Conservation (phyloP, 2,329 filamentous ascomycete genomes). For the Penicillium sp. region DNA sequence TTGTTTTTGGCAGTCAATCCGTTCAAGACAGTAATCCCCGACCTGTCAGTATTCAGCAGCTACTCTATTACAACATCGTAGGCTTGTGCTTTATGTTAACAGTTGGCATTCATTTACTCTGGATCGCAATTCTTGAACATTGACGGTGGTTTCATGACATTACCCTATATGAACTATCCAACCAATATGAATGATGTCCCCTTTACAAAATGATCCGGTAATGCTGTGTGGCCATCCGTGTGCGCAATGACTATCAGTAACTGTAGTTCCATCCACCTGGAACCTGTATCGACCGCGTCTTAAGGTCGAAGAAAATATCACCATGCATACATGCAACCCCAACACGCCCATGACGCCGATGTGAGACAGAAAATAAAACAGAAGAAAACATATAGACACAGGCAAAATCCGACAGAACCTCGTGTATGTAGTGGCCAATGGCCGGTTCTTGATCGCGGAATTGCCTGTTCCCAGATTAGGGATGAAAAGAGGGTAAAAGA, state of each 20-base stretch:
- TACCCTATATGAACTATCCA: constrained; percentile 20
- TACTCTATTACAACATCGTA: neutral
- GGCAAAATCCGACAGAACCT: constrained; percentile 9
- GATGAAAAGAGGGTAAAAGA: constrained; percentile 7
- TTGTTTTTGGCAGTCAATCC: neutral
- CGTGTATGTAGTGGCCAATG: constrained; percentile 17
- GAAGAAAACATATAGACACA: constrained; percentile 21
- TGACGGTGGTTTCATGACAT: constrained; percentile 11
- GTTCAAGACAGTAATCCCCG: neutral
- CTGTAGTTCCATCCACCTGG: constrained; percentile 1
- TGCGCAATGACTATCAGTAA: neutral
- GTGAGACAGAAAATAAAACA: constrained; percentile 2
- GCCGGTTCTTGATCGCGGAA: constrained; percentile 7
- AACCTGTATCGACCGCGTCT: constrained; percentile 5
- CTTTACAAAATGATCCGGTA: constrained; percentile 19
- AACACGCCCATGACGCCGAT: constrained; percentile 16
- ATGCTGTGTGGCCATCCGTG: neutral
- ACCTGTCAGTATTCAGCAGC: neutral
- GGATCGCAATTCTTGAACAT: neutral
- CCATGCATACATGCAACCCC: constrained; percentile 15
- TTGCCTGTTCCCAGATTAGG: constrained; percentile 5
- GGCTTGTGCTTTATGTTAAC: neutral
- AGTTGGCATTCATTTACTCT: neutral
- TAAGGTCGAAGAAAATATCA: constrained; percentile 11
- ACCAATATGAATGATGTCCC: constrained; percentile 19